Evolutionary conservation across 179 eudicot species (phyloP).

Genomic region (Gypsophila paniculata): DNA sequence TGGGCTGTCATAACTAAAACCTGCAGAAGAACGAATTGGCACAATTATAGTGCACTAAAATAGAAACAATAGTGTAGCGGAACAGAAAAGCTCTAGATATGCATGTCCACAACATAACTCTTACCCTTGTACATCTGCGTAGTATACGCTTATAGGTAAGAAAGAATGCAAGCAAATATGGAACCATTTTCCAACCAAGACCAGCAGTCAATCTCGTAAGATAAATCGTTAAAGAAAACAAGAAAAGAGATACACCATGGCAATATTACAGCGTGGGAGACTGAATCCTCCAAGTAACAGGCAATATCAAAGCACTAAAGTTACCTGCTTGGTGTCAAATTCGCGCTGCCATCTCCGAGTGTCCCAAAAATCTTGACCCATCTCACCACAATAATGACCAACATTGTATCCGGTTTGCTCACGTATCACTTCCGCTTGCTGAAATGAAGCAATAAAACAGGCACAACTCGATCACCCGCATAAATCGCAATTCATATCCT

Average conservation of each 20-base stretch:
- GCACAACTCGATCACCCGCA: slow-evolving; percentile 3
- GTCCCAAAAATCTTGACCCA: slow-evolving; percentile 99
- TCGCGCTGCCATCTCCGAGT: slow-evolving; percentile 94
- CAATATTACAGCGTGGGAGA: neutral
- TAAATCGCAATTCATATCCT: neutral
- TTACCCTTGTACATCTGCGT: too few relatives aligned
- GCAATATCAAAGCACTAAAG: neutral
- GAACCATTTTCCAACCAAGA: neutral
- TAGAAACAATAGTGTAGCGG: neutral
- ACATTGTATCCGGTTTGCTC: slow-evolving; percentile 82
- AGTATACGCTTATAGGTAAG: neutral
- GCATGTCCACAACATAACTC: neutral
- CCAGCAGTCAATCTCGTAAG: neutral
- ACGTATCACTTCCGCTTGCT: slow-evolving; percentile 99
- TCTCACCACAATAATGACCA: slow-evolving; percentile 99
- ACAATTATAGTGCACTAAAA: slow-evolving; percentile 1
- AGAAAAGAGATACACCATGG: neutral
- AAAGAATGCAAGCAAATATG: neutral
- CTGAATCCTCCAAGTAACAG: neutral
- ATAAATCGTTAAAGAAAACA: neutral
- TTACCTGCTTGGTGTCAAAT: slow-evolving; percentile 90
- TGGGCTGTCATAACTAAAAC: slow-evolving; percentile 99
- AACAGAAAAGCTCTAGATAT: neutral
- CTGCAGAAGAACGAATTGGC: slow-evolving; percentile 36
- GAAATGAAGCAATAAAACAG: slow-evolving; percentile 23